Evolutionary conservation across 202 grass and related monocot species (phyloP).

Genomic region (Setaria italica): DNA sequence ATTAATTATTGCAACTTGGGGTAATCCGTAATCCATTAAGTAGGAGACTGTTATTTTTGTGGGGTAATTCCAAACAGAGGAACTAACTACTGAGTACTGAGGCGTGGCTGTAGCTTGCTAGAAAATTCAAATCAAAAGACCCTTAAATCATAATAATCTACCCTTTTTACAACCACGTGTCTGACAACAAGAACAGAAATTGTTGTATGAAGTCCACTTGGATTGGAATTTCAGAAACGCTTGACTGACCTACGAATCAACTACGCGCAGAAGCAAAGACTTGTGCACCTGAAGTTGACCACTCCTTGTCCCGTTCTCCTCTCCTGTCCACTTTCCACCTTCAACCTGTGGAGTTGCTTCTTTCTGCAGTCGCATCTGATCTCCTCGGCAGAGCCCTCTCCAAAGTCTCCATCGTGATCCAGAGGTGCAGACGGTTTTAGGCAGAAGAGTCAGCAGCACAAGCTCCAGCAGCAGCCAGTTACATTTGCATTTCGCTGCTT

Average conservation of each 20-base stretch:
- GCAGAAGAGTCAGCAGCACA: neutral
- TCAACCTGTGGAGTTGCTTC: neutral
- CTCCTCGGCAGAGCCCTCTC: neutral
- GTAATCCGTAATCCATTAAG: too few species aligned
- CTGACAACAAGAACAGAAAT: neutral
- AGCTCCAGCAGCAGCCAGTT: neutral
- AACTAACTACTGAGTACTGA: neutral
- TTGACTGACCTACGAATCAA: neutral
- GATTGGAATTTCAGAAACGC: neutral
- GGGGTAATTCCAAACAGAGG: neutral
- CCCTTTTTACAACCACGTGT: neutral
- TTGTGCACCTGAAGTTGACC: too few species aligned
- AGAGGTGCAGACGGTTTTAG: neutral
- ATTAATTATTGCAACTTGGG: neutral
- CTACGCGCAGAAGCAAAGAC: too few species aligned
- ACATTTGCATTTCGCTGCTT: neutral
- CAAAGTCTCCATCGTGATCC: neutral
- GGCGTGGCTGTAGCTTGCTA: neutral
- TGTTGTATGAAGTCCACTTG: neutral
- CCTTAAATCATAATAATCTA: neutral
- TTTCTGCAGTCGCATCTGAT: constrained; percentile 24
- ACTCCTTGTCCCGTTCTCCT: neutral
- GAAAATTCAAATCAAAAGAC: neutral
- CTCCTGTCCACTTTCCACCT: neutral
- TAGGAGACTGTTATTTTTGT: neutral